These are phyloP conservation scores for Colletotrichum somersetense DNA, from an alignment of 2,329 filamentous ascomycete genomes.

Conservation along the genomic window DNA sequence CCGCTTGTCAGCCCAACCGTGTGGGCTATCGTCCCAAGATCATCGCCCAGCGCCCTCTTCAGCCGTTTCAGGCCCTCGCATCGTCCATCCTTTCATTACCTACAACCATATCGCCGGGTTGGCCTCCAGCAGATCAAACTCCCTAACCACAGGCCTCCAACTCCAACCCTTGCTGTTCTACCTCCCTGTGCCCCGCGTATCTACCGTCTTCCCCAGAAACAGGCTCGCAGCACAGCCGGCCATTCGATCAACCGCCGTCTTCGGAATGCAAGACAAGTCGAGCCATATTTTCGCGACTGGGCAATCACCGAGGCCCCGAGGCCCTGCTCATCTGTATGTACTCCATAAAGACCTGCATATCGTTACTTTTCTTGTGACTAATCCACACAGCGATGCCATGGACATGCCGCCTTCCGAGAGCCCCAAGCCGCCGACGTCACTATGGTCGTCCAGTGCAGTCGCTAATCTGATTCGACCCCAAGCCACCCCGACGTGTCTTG, in stretches of 20 bases:
- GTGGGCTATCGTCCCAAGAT: conserved; percentile 26
- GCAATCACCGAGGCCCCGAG: background rate
- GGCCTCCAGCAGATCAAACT: conserved; percentile 13
- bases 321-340: background rate
- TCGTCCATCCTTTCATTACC: conserved; percentile 33
- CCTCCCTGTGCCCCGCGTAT: conserved; percentile 10
- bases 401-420: conserved; percentile 22
- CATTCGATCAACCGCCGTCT: conserved; percentile 3
- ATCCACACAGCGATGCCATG: conserved; percentile 10
- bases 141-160: conserved; percentile 9
- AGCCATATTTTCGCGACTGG: background rate
- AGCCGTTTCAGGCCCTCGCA: conserved; percentile 34
- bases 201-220: conserved; percentile 25
- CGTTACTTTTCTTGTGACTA: conserved; percentile 1
- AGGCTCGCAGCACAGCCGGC: conserved; percentile 10
- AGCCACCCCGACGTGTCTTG: conserved; percentile 26
- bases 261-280: conserved; percentile 23
- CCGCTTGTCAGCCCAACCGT: conserved; percentile 26
- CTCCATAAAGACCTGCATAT: background rate
- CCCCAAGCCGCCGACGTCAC: conserved; percentile 39
- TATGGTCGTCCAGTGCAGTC: conserved; percentile 11
- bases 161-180: background rate
- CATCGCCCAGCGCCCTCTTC: conserved; percentile 19
- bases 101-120: conserved; percentile 22
- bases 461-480: conserved; percentile 26